Percentiles rank a stretch among this genome's conserved stretches.
Evolutionary conservation across 306 rosid species (phyloP).

Genomic region (Glycine soja): DNA sequence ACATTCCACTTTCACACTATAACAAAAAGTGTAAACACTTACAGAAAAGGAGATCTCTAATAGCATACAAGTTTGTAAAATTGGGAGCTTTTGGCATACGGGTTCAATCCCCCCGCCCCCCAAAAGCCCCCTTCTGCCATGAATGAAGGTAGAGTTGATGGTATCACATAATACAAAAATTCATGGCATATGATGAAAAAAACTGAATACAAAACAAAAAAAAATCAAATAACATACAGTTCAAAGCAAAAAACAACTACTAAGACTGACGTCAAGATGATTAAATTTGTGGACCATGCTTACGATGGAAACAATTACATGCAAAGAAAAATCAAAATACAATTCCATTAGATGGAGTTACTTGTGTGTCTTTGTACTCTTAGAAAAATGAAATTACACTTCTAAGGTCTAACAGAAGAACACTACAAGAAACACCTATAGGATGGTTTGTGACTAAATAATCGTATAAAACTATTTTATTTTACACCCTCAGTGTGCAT

Average conservation of each 20-base stretch:
- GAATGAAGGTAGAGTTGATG: neutral
- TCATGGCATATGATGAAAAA: neutral
- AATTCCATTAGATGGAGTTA: too few relatives aligned
- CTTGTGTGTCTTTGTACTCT: too few relatives aligned
- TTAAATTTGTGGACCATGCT: too few relatives aligned
- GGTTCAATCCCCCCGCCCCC: too few relatives aligned
- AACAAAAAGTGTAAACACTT: slow-evolving; percentile 1
- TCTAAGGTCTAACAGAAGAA: too few relatives aligned
- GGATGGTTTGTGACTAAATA: too few relatives aligned
- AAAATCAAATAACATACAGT: neutral
- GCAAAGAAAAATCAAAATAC: too few relatives aligned
- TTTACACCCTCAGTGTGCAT: too few relatives aligned
- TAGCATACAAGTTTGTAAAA: neutral
- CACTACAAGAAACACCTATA: too few relatives aligned
- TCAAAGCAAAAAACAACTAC: slow-evolving; percentile 14
- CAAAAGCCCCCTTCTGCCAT: neutral
- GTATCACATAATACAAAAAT: neutral
- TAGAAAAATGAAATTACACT: too few relatives aligned
- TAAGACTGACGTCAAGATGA: neutral
- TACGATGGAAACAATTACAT: too few relatives aligned
- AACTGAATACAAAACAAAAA: neutral
- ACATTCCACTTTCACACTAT: slow-evolving; percentile 26
- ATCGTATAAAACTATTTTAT: too few relatives aligned
- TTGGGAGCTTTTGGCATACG: neutral
- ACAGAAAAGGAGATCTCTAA: neutral